Evolutionary conservation across 495 filamentous ascomycete species (phyloP).

Genomic region (Extremus antarcticus): DNA sequence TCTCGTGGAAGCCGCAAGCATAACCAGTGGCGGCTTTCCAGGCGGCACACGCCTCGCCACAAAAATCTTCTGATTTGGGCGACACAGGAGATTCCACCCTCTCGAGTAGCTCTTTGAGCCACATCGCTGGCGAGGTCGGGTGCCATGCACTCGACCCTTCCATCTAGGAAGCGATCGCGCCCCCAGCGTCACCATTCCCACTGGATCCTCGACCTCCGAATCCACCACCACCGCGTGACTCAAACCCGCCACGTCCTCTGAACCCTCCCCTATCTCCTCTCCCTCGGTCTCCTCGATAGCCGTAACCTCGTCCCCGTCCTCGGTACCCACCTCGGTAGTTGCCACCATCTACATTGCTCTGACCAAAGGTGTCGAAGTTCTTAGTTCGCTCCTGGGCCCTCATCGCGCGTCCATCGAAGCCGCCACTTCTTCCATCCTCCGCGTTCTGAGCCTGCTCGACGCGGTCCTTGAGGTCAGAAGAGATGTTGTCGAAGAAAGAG

Average conservation of each 20-base stretch:
- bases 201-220: not conserved
- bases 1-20: too few relatives aligned
- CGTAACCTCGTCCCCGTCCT: slow-evolving; percentile 56
- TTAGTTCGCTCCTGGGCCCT: slow-evolving; percentile 84
- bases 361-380: slow-evolving; percentile 98
- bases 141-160: too few relatives aligned
- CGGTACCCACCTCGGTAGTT: slow-evolving; percentile 42
- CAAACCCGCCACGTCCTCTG: slow-evolving; percentile 25
- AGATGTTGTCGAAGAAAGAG: slow-evolving; percentile 97
- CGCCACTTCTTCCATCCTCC: slow-evolving; percentile 16
- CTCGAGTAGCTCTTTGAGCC: too few relatives aligned
- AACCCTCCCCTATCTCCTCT: slow-evolving; percentile 47
- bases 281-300: slow-evolving; percentile 42
- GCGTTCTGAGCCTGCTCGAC: slow-evolving; percentile 44
- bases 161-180: not conserved
- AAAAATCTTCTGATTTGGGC: too few relatives aligned
- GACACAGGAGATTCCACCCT: too few relatives aligned
- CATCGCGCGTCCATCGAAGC: slow-evolving; percentile 78
- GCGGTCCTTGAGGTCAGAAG: slow-evolving; percentile 83
- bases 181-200: not conserved
- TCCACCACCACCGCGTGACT: not conserved
- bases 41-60: too few relatives aligned
- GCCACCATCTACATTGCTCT: slow-evolving; percentile 81
- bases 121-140: too few relatives aligned
- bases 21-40: too few relatives aligned